phyloP scores from a whole-genome alignment of 2,329 filamentous ascomycete genomes.

The Stagonosporopsis tanaceti region DNA sequence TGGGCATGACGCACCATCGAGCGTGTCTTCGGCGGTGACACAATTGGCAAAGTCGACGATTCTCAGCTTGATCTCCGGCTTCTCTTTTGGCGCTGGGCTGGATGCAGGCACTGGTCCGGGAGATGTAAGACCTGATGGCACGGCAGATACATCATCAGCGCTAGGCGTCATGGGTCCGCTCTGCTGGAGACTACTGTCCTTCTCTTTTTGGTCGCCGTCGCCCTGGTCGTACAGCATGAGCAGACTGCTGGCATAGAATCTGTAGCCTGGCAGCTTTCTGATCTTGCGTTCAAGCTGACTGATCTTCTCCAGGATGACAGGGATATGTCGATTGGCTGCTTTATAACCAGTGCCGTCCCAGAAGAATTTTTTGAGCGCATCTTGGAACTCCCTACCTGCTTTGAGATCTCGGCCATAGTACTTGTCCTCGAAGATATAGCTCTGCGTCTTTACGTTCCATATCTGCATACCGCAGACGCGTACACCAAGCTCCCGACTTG shows the following conservation, averaged over 20 bases:
- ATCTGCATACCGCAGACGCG: constrained; percentile 95
- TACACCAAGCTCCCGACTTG: constrained; percentile 88
- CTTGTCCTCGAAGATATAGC: constrained; percentile 96
- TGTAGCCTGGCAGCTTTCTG: constrained; percentile 78
- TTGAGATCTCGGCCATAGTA: constrained; percentile 92
- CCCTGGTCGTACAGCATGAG: constrained; percentile 97
- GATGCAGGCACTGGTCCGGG: constrained; percentile 24
- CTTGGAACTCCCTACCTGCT: constrained; percentile 86
- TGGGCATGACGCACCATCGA: constrained; percentile 72
- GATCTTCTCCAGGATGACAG: constrained; percentile 84
- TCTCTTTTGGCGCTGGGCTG: constrained; percentile 32
- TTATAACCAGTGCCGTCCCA: constrained; percentile 85
- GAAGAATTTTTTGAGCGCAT: constrained; percentile 86
- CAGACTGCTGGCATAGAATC: constrained; percentile 94
- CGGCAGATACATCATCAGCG: constrained; percentile 31
- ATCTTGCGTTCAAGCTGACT: constrained; percentile 85
- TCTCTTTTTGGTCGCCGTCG: constrained; percentile 59
- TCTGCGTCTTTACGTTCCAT: constrained; percentile 85
- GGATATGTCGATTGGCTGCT: constrained; percentile 86
- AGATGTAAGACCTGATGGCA: constrained; percentile 38
- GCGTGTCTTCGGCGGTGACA: constrained; percentile 81
- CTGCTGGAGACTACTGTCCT: constrained; percentile 21
- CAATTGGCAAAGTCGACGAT: constrained; percentile 99
- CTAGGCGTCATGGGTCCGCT: constrained; percentile 26
- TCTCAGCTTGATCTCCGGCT: constrained; percentile 80